These are phyloP conservation scores for Barnettozyma hawaiiensis DNA, from an alignment of 1,139 yeast species.

Conservation along the genomic window DNA sequence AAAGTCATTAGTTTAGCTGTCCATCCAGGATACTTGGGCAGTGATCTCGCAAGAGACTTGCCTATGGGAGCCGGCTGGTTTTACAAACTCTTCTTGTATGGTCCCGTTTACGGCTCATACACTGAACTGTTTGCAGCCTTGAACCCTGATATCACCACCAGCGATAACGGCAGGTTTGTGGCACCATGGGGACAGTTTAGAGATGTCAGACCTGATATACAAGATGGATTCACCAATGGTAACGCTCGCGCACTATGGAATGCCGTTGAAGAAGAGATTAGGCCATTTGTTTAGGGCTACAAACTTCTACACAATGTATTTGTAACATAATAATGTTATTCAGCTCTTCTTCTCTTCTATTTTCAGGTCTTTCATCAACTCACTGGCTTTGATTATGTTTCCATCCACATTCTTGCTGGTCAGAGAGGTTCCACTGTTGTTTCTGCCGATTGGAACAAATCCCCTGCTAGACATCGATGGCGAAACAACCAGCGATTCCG, in stretches of 20 bases:
- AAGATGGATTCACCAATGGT: slow-evolving; percentile 27
- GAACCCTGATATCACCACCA: slow-evolving; percentile 29
- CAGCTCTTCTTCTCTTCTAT: slow-evolving; percentile 14
- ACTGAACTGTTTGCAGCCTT: slow-evolving; percentile 38
- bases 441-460: slow-evolving; percentile 15
- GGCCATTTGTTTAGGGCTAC: slow-evolving; percentile 10
- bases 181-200: slow-evolving; percentile 34
- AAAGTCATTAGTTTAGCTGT: slow-evolving; percentile 29
- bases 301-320: background rate
- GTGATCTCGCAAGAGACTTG: slow-evolving; percentile 37
- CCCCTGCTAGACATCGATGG: slow-evolving; percentile 7
- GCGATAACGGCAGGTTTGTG: slow-evolving; percentile 28
- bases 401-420: slow-evolving; percentile 12
- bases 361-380: slow-evolving; percentile 19
- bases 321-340: too few relatives aligned
- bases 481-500: background rate
- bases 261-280: slow-evolving; percentile 27
- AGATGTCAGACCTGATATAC: slow-evolving; percentile 28
- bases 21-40: slow-evolving; percentile 42
- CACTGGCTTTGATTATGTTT: slow-evolving; percentile 22
- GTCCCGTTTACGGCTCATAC: slow-evolving; percentile 37
- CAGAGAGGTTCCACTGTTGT: slow-evolving; percentile 12
- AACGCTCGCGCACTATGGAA: slow-evolving; percentile 29
- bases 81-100: slow-evolving; percentile 20
- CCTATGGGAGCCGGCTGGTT: slow-evolving; percentile 8